Evolutionary conservation across 371 early-diverging fungal species (phyloP).

Genomic region (Antonospora locustae): DNA sequence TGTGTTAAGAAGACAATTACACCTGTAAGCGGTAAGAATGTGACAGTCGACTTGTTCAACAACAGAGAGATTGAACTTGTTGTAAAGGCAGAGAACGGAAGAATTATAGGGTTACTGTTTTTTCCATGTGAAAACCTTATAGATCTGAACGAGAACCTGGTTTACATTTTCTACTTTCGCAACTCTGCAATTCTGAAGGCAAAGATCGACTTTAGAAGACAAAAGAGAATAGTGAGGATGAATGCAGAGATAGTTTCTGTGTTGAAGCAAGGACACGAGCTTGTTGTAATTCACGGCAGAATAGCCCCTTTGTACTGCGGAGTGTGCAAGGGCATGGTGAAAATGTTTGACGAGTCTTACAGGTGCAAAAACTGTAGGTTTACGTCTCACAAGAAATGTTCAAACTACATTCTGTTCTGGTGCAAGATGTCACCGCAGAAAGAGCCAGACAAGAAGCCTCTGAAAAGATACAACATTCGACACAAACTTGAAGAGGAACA

Average conservation of each 20-base stretch:
- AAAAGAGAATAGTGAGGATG: slow-evolving; percentile 13
- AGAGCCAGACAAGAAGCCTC: not conserved
- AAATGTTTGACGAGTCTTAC: slow-evolving; percentile 2
- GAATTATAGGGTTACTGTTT: slow-evolving; percentile 31
- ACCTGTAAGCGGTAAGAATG: not conserved
- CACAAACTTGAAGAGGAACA: slow-evolving; percentile 22
- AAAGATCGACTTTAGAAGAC: slow-evolving; percentile 17
- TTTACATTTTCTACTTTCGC: slow-evolving; percentile 19
- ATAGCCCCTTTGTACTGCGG: slow-evolving; percentile 28
- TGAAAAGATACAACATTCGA: slow-evolving; percentile 32
- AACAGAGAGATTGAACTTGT: slow-evolving; percentile 16
- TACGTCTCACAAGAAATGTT: slow-evolving; percentile 46
- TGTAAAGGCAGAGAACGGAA: slow-evolving; percentile 2
- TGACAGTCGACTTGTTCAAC: slow-evolving; percentile 5
- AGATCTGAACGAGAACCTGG: slow-evolving; percentile 16
- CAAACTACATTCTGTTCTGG: slow-evolving; percentile 30
- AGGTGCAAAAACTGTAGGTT: slow-evolving; percentile 44
- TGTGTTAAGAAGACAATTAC: not conserved
- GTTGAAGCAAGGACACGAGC: slow-evolving; percentile 25
- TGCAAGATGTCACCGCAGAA: slow-evolving; percentile 13
- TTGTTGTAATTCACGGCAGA: slow-evolving; percentile 17
- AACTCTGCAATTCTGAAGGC: slow-evolving; percentile 27
- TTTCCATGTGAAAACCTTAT: slow-evolving; percentile 47
- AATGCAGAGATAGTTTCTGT: slow-evolving; percentile 25
- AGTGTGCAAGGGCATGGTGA: slow-evolving; percentile 32